Conservation (phyloP, 345 rosid species). For the Microthlaspi erraticum region DNA sequence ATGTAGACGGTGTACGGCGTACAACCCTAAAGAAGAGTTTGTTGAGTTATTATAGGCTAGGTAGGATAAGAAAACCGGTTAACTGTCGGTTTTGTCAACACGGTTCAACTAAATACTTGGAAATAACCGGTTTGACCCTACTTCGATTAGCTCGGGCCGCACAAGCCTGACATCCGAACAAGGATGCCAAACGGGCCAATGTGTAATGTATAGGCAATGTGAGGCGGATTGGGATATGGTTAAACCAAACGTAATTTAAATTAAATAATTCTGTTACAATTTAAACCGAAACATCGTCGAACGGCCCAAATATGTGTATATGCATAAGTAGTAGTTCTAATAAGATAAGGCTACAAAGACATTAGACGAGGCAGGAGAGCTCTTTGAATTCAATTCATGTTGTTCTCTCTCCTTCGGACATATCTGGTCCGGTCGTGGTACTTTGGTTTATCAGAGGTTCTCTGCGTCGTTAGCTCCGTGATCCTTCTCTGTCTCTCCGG, state of each 20-base stretch:
- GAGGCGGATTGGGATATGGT: too few species aligned
- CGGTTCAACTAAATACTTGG: neutral
- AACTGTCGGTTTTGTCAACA: neutral
- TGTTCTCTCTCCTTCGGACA: slow-evolving; percentile 74
- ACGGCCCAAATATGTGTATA: neutral
- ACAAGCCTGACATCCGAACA: too few species aligned
- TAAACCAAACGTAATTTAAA: too few species aligned
- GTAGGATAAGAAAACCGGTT: slow-evolving; percentile 16
- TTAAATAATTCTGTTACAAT: too few species aligned
- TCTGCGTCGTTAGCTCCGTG: slow-evolving; percentile 84
- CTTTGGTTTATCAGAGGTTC: slow-evolving; percentile 80
- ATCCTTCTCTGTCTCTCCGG: slow-evolving; percentile 95
- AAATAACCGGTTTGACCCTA: neutral
- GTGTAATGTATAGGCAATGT: too few species aligned
- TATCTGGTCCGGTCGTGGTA: slow-evolving; percentile 87
- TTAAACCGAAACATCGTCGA: neutral
- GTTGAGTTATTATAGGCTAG: slow-evolving; percentile 18
- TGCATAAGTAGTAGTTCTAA: slow-evolving; percentile 10
- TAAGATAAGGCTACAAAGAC: slow-evolving; percentile 8
- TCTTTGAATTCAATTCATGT: slow-evolving; percentile 35
- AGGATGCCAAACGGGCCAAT: too few species aligned
- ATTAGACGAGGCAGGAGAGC: too few species aligned
- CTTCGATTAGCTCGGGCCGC: too few species aligned
- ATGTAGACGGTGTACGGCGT: slow-evolving; percentile 22
- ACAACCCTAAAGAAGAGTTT: slow-evolving; percentile 15